phyloP scores from a whole-genome alignment of 2,329 filamentous ascomycete genomes.

The Epichloe typhina region DNA sequence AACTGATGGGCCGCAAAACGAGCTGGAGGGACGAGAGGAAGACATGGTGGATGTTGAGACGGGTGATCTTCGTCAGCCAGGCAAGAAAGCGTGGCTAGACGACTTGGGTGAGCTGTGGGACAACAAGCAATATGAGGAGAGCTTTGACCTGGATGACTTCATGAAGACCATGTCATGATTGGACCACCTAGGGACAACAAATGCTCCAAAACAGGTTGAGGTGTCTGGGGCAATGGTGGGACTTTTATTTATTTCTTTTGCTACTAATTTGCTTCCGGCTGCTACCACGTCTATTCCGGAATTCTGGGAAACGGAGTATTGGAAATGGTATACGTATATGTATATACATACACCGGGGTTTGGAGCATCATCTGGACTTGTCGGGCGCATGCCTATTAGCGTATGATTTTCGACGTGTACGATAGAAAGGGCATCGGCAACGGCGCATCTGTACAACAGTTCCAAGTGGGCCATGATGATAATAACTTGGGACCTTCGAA shows the following conservation, averaged over 20 bases:
- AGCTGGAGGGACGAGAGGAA: conserved; percentile 52
- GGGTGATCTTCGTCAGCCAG: conserved; percentile 85
- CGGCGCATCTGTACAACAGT: conserved; percentile 3
- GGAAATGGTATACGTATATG: background rate
- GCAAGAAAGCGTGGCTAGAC: conserved; percentile 91
- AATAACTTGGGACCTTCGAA: background rate
- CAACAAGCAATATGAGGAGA: conserved; percentile 93
- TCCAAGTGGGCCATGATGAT: background rate
- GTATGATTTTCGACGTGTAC: conserved; percentile 2
- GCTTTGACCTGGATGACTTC: conserved; percentile 92
- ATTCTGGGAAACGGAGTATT: conserved; percentile 1
- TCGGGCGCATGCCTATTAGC: background rate
- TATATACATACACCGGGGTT: background rate
- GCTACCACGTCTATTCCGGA: background rate
- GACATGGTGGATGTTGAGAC: conserved; percentile 91
- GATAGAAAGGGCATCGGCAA: conserved; percentile 1
- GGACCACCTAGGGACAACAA: background rate
- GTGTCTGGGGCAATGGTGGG: background rate
- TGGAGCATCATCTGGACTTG: conserved; percentile 1
- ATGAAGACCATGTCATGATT: conserved; percentile 73
- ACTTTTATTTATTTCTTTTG: background rate
- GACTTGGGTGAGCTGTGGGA: conserved; percentile 96
- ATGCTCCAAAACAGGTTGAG: background rate
- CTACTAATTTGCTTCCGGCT: background rate
- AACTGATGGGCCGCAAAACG: conserved; percentile 44